Base-by-base conservation (phyloP, 495 filamentous ascomycete genomes). In the Lophium mytilinum region DNA sequence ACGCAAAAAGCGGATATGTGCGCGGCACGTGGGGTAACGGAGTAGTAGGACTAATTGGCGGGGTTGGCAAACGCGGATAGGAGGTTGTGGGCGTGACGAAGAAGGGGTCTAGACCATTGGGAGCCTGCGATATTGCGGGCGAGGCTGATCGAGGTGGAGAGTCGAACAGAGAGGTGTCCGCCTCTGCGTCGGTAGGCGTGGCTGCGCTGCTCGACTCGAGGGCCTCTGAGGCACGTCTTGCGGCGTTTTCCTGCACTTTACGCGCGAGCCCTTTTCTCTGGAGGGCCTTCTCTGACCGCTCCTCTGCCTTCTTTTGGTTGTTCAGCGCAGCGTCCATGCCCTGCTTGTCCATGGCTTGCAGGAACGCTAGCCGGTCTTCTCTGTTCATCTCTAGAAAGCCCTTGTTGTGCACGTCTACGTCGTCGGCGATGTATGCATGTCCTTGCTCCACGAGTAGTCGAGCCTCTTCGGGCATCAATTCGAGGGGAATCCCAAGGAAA, bases 381-480 rank as follows among this genome's bases (percentile, higher is more conserved):
- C 77, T 76, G 60, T 78, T 70, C 60, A 89, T 74, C 4, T 78
- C 67, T 50, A 65, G 69, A 61, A 93, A 78, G 46, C 75, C 79
- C 15, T 74, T 59, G 8, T 76, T 74, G 67, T 96, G 90, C 55
- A 78, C 82, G 24, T 75, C 71, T 21, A 75, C 73, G 70, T 94
- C 90, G 68, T 95, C 85, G 64, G 86, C 84, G 57, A 95, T 79
- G 71, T 86, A 90, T 55, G 80, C 90, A 63, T 83, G 79, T 63
- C 80, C 83, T 63, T 84, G 86, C 62, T 95, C 88, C 56, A 95
- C 83, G 35, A 98, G 79, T 53, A 95, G 67, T 53, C 82, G 79
- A 3, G 84, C 90, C 73, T 98, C 93, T 69, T 97, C 93, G 0
- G 88, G 84, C 79, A 92, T 89, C 40, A 98, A 74, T 73, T 96